Conservation (phyloP, 2,329 filamentous ascomycete species). For the Fusarium albosuccineum region DNA sequence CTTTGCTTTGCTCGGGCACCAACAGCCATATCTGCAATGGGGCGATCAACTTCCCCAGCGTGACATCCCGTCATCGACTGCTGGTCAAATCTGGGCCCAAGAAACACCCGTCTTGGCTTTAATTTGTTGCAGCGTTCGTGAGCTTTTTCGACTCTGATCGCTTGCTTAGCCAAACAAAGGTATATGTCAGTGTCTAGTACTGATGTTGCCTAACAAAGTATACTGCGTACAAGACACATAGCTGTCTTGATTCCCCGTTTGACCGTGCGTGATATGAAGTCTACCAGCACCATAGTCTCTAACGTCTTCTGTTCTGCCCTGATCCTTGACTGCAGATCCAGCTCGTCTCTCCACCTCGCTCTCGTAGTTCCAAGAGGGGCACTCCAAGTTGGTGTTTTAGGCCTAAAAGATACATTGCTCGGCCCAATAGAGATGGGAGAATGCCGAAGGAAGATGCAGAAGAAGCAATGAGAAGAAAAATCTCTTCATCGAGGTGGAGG, state of each 20-base stretch:
- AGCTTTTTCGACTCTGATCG: not conserved
- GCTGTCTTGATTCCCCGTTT: constrained; percentile 3
- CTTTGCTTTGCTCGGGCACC: constrained; percentile 41
- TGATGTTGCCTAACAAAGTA: not conserved
- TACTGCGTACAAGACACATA: constrained; percentile 2
- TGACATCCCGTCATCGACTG: constrained; percentile 22
- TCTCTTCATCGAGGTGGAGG: constrained; percentile 47
- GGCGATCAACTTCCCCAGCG: constrained; percentile 12
- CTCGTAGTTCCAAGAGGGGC: constrained; percentile 23
- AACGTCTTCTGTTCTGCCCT: constrained; percentile 30
- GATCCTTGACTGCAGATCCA: constrained; percentile 48
- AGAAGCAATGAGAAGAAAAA: constrained; percentile 29
- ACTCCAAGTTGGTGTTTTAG: constrained; percentile 30
- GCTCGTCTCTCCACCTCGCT: constrained; percentile 38
- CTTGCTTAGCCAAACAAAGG: constrained; percentile 3
- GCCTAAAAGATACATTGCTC: constrained; percentile 23
- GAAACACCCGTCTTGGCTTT: constrained; percentile 18
- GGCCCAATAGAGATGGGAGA: constrained; percentile 26
- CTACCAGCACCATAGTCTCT: constrained; percentile 23
- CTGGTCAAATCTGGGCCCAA: constrained; percentile 14
- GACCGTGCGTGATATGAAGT: constrained; percentile 2
- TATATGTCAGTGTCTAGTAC: constrained; percentile 9
- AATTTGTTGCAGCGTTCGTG: constrained; percentile 9
- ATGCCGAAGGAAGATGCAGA: constrained; percentile 23
- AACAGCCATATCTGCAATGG: constrained; percentile 22